phyloP scores from a whole-genome alignment of 306 rosid species.

The Sindora glabra region DNA sequence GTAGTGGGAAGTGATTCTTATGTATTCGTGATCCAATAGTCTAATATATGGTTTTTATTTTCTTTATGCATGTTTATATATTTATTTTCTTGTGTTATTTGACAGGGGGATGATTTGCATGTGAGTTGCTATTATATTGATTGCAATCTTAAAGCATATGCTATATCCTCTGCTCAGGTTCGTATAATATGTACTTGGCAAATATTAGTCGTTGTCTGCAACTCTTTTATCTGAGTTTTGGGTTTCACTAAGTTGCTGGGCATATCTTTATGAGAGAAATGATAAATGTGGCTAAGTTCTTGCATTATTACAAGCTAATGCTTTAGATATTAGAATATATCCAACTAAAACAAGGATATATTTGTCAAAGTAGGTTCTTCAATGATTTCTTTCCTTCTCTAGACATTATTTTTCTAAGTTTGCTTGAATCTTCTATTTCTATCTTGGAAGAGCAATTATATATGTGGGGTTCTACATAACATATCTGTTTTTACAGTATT shows the following conservation, averaged over 20 bases:
- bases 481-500: background rate
- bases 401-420: background rate
- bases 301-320: background rate
- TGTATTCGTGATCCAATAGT: background rate
- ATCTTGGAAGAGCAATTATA: background rate
- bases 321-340: background rate
- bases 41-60: too few relatives aligned
- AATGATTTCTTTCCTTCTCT: background rate
- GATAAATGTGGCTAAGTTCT: background rate
- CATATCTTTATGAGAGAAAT: background rate
- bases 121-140: slow-evolving; percentile 89
- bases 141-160: slow-evolving; percentile 58
- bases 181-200: slow-evolving; percentile 7
- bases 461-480: background rate
- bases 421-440: background rate
- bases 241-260: background rate
- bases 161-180: slow-evolving; percentile 92
- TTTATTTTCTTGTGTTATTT: slow-evolving; percentile 8
- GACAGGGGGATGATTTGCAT: slow-evolving; percentile 74
- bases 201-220: background rate
- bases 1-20: background rate
- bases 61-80: background rate
- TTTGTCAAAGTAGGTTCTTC: background rate
- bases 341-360: background rate
- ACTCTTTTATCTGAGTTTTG: background rate